These are phyloP conservation scores for Sclerotinia subarctica DNA, from an alignment of 2,329 filamentous ascomycete genomes.

Conservation along the genomic window DNA sequence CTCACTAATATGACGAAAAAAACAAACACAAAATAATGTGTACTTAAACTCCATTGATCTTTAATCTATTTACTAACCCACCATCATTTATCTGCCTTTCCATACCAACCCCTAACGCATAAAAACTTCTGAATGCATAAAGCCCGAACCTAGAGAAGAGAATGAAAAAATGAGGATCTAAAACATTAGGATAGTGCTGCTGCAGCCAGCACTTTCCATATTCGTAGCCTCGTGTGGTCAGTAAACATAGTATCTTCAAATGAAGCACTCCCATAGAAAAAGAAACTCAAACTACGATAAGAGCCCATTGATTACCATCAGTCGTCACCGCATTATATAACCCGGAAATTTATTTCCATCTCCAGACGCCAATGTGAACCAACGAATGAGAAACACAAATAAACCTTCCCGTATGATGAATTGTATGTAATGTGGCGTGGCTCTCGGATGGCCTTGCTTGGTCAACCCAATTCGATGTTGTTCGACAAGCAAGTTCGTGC, in stretches of 20 bases:
- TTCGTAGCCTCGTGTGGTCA: neutral
- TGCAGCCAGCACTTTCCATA: neutral
- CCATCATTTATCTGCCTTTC: neutral
- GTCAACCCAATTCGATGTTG: neutral
- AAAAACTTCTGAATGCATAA: neutral
- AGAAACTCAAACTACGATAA: neutral
- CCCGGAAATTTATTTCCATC: slow-evolving; percentile 14
- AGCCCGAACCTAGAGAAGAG: neutral
- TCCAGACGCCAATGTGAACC: slow-evolving; percentile 20
- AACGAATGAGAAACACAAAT: slow-evolving; percentile 14
- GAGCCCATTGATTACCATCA: slow-evolving; percentile 6
- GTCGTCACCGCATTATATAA: slow-evolving; percentile 1
- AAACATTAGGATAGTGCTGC: neutral
- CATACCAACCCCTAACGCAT: neutral
- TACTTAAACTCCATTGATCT: neutral
- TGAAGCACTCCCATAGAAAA: neutral
- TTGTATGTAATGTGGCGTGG: slow-evolving; percentile 8
- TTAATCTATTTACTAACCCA: slow-evolving; percentile 5
- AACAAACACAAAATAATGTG: neutral
- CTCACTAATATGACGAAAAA: too few relatives aligned
- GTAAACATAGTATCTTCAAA: neutral
- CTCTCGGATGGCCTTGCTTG: neutral
- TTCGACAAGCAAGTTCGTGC: neutral
- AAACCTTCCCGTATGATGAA: slow-evolving; percentile 16
- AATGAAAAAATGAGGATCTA: slow-evolving; percentile 3